A percentile compares a stretch with the other conserved stretches of the same genome.
Evolutionary conservation across 257 asterid species (phyloP).

Genomic region (Plantago ovata): DNA sequence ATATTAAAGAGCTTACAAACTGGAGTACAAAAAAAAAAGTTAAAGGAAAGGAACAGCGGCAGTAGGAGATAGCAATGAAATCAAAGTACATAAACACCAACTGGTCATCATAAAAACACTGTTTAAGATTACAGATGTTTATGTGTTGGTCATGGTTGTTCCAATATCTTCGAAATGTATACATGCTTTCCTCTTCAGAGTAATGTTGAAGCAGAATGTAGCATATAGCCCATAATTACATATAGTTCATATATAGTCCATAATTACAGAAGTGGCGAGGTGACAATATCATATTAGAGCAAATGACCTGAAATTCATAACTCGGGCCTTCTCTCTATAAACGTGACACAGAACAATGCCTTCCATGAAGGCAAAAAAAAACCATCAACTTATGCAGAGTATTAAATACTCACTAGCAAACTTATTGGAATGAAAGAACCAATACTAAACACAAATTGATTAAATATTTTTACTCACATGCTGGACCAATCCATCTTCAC

Average conservation of each 20-base stretch:
- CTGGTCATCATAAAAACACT: background rate
- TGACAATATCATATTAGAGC: constrained; percentile 1
- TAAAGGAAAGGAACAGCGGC: background rate
- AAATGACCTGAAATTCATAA: constrained; percentile 9
- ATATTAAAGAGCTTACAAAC: constrained; percentile 8
- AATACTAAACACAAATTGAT: constrained; percentile 2
- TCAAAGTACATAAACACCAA: constrained; percentile 12
- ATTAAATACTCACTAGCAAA: constrained; percentile 2
- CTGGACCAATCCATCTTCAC: constrained; percentile 88
- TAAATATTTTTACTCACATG: constrained; percentile 51
- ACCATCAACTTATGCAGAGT: background rate
- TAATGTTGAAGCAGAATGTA: background rate
- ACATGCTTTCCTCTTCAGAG: constrained; percentile 5
- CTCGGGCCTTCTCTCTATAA: background rate
- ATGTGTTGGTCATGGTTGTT: constrained; percentile 7
- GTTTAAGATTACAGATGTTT: constrained; percentile 4
- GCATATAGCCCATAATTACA: background rate
- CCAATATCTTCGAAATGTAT: background rate
- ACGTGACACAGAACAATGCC: background rate
- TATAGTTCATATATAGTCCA: too few relatives aligned
- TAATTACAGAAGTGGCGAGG: constrained; percentile 3
- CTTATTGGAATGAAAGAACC: constrained; percentile 1
- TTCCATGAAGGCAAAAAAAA: constrained; percentile 3
- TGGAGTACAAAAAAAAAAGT: constrained; percentile 1
- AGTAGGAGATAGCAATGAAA: background rate